phyloP scores from a whole-genome alignment of 129 eudicot genomes.

The sunflower (Helianthus annuus) region HanXRQr2.0-SUNRISE NC_035448.2:199490561-199491060 shows the following conservation, averaged over 20 bases:
- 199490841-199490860: slow-evolving; percentile 53
- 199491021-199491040: slow-evolving; percentile 69
- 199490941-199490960: slow-evolving; percentile 19
- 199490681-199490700: too few relatives aligned
- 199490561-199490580: too few relatives aligned
- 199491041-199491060: slow-evolving; percentile 60
- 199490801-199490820: slow-evolving; percentile 74
- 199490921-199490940: background rate
- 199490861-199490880: slow-evolving; percentile 42
- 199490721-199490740: background rate
- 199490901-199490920: slow-evolving; percentile 4
- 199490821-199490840: slow-evolving; percentile 70
- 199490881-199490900: background rate
- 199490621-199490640: too few relatives aligned
- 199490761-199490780: slow-evolving; percentile 40
- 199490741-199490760: background rate
- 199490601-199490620: too few relatives aligned
- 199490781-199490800: slow-evolving; percentile 83
- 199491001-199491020: slow-evolving; percentile 65
- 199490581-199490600: too few relatives aligned
- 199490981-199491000: slow-evolving; percentile 91
- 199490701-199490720: background rate
- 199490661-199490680: too few relatives aligned
- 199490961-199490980: slow-evolving; percentile 93
- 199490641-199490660: too few relatives aligned